phyloP scores from a whole-genome alignment of 768 basidiomycete species.

The Trametes sanguinea region DNA sequence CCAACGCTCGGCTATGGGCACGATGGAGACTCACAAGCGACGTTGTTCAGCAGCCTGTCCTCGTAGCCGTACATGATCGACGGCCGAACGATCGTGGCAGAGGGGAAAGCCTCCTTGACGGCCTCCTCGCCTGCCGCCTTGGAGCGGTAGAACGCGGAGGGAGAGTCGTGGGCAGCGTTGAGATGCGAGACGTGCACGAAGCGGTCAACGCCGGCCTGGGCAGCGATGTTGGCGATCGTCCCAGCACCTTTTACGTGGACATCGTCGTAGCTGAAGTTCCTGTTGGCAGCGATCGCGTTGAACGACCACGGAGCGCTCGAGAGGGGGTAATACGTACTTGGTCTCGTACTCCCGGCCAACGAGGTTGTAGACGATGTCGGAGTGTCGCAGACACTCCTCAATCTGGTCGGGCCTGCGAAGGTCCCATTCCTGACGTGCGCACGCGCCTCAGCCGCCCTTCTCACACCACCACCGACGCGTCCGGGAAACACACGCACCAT shows the following conservation, averaged over 20 bases:
- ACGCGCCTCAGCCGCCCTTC: constrained; percentile 2
- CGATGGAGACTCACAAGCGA: constrained; percentile 67
- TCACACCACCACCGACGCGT: constrained; percentile 19
- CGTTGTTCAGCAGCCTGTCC: constrained; percentile 90
- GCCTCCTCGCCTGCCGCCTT: constrained; percentile 90
- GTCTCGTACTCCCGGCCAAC: constrained; percentile 94
- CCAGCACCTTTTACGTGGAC: constrained; percentile 85
- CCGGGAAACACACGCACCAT: constrained; percentile 58
- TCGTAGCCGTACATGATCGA: constrained; percentile 90
- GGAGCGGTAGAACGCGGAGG: constrained; percentile 82
- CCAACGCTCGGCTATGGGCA: background rate
- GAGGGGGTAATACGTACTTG: constrained; percentile 56
- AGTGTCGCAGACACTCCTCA: constrained; percentile 90
- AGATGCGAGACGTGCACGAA: constrained; percentile 95
- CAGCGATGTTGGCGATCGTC: constrained; percentile 82
- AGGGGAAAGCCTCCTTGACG: constrained; percentile 80
- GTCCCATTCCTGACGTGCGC: constrained; percentile 83
- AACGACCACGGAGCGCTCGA: constrained; percentile 10
- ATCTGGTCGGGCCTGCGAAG: constrained; percentile 88
- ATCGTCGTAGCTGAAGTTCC: constrained; percentile 84
- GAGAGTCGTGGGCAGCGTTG: constrained; percentile 79
- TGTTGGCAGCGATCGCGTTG: constrained; percentile 34
- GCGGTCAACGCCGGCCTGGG: constrained; percentile 74
- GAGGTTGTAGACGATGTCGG: constrained; percentile 96
- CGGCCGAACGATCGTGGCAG: constrained; percentile 87